Base-by-base conservation (phyloP, 148 eudicot species). In the Cornus florida region DNA sequence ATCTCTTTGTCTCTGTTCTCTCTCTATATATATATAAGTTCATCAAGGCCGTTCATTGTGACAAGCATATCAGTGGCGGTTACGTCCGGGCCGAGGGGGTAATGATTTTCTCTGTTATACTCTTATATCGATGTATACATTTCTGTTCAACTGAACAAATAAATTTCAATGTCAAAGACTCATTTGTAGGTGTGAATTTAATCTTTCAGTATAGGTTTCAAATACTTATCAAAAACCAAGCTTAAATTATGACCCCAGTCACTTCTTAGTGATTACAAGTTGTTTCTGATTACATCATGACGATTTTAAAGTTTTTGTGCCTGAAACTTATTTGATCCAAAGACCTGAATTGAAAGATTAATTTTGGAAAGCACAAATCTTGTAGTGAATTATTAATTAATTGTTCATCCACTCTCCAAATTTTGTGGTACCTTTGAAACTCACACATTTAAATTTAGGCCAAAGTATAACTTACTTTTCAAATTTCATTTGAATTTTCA, bases 21-120 rank as follows among this genome's bases (percentile, higher is more conserved):
- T n/a, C n/a, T n/a, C n/a, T n/a, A n/a, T n/a, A n/a, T n/a, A n/a
- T n/a, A n/a, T n/a, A n/a, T 59, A 86, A 88, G 80, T 95, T 95
- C 89, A 85, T 93, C 60, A 88, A 86, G 62, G 97, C 97, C 17
- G 85, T 88, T 56, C 31, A 90, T 39, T 95, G 98, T 72, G 74
- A 83, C 19, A 46, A 71, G 41, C 41, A 81, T 35, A 33, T 88
- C 6, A 72, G 73, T 66, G 98, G 97, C 24, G 94, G 93, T 56
- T 95, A 90, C 80, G 24, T 71, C 46, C 88, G 83, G 19, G 97
- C 97, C 24, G 74, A 77, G 82, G 99, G 97, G 88, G 94, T 91
- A 89, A 80, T 53, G 7, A 57, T 23, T 5, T 24, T 62, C 66
- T 62, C 19, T 53, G 53, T 11, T 11, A 48, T 11, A 48, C 10